phyloP scores from a whole-genome alignment of 805 yeast species.

The Candida piceae region DNA sequence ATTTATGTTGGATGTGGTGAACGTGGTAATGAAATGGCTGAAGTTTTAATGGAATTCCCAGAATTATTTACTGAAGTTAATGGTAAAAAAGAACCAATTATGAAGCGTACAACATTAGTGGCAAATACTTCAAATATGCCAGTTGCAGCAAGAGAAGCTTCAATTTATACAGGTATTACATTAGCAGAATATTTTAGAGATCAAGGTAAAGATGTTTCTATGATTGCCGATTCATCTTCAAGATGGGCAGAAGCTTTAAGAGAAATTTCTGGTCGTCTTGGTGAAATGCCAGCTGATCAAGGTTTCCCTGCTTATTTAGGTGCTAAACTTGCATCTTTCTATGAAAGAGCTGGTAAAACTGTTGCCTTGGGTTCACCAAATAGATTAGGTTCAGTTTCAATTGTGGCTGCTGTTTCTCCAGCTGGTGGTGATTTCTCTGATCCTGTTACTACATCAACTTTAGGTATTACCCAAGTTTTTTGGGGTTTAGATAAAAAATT shows the following conservation, averaged over 20 bases:
- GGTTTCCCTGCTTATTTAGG: conserved; percentile 99
- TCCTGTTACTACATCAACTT: conserved; percentile 97
- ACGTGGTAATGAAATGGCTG: conserved; percentile 99
- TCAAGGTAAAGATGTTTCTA: conserved; percentile 97
- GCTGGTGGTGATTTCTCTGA: conserved; percentile 99
- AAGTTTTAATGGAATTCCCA: conserved; percentile 99
- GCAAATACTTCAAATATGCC: conserved; percentile 99
- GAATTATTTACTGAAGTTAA: conserved; percentile 86
- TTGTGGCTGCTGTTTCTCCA: conserved; percentile 99
- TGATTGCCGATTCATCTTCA: conserved; percentile 99
- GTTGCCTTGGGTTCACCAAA: conserved; percentile 93
- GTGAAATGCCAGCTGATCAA: conserved; percentile 99
- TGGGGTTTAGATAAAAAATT: conserved; percentile 99
- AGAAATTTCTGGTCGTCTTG: conserved; percentile 99
- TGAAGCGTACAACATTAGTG: conserved; percentile 98
- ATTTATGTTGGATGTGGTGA: conserved; percentile 96
- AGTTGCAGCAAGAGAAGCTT: conserved; percentile 99
- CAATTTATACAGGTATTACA: conserved; percentile 98
- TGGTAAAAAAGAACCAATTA: conserved; percentile 96
- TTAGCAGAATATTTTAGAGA: conserved; percentile 99
- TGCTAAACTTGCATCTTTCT: conserved; percentile 97
- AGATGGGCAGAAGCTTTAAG: conserved; percentile 99
- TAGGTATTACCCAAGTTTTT: conserved; percentile 99
- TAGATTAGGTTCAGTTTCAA: conserved; percentile 97
- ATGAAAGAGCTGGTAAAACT: conserved; percentile 99